Evolutionary conservation across 2,329 filamentous ascomycete genomes (phyloP).

Genomic region (Xylaria sp.): DNA sequence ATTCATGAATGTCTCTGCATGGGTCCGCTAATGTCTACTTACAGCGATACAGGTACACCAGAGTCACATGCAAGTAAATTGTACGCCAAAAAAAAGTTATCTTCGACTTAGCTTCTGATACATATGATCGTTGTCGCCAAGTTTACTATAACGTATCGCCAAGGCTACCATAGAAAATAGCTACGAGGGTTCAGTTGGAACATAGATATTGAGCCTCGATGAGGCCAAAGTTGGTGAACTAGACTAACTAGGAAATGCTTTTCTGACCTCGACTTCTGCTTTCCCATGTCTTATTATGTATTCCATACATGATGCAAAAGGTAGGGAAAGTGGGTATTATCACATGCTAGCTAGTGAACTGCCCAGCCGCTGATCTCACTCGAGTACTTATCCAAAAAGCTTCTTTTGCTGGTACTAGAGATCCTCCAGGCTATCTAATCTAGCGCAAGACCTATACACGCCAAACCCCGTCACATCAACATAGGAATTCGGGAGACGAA

Average conservation of each 20-base stretch:
- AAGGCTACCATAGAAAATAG: not conserved
- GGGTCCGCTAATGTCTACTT: conserved; percentile 3
- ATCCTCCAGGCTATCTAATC: not conserved
- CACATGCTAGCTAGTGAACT: conserved; percentile 11
- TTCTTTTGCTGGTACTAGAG: not conserved
- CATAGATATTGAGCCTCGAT: not conserved
- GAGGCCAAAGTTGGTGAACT: conserved; percentile 1
- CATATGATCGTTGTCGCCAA: conserved; percentile 1
- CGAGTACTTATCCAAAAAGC: not conserved
- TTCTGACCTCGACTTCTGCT: conserved; percentile 13
- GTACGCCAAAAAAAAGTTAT: not conserved
- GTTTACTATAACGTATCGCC: not conserved
- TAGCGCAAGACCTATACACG: not conserved
- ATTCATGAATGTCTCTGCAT: conserved; percentile 25
- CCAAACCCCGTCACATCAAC: conserved; percentile 2
- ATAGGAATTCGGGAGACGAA: not conserved
- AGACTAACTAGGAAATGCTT: conserved; percentile 7
- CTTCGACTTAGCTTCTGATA: conserved; percentile 6
- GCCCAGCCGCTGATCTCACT: conserved; percentile 14
- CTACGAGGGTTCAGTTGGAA: not conserved
- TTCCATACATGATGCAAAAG: not conserved
- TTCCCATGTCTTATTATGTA: conserved; percentile 17
- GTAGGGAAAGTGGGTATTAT: conserved; percentile 3
- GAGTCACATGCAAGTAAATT: not conserved
- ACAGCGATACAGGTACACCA: not conserved